phyloP scores from a whole-genome alignment of 108 stramenopile genomes.

The Stephanodiscus triporus region DNA sequence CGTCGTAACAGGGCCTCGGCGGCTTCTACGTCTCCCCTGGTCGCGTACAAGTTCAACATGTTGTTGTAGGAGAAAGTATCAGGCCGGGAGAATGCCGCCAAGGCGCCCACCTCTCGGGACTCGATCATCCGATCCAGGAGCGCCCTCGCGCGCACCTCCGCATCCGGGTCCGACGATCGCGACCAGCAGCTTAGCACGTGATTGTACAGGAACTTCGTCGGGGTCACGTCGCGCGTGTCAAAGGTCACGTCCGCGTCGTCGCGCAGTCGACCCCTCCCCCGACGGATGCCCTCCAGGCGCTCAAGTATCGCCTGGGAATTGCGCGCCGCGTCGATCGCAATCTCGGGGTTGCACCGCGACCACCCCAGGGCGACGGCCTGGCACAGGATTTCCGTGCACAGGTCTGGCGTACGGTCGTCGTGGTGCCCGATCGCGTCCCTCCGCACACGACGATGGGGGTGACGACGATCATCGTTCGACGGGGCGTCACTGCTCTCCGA shows the following conservation, averaged over 20 bases:
- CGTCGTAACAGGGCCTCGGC: conserved; percentile 35
- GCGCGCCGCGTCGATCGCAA: conserved; percentile 20
- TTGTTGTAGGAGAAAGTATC: conserved; percentile 54
- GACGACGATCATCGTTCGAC: not conserved
- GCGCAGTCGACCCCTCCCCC: conserved; percentile 1
- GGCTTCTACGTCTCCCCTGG: conserved; percentile 37
- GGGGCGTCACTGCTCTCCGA: too few relatives aligned
- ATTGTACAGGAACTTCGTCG: conserved; percentile 30
- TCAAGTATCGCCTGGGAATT: conserved; percentile 36
- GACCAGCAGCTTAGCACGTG: conserved; percentile 46
- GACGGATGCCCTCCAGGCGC: conserved; percentile 19
- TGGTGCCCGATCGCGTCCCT: too few relatives aligned
- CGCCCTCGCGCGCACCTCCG: conserved; percentile 18
- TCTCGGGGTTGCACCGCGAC: conserved; percentile 36
- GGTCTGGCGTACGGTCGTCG: too few relatives aligned
- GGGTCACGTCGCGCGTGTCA: conserved; percentile 15
- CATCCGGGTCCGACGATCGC: conserved; percentile 22
- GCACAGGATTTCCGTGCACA: conserved; percentile 40
- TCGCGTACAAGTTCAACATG: conserved; percentile 54
- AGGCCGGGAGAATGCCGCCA: conserved; percentile 23
- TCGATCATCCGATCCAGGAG: conserved; percentile 31
- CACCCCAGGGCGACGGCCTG: conserved; percentile 38
- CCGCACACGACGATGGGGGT: not conserved
- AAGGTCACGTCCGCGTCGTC: conserved; percentile 15
- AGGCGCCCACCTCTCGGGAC: not conserved